A percentile compares a stretch with the other conserved stretches of the same genome.
Conservation (phyloP, 2,329 filamentous ascomycete genomes). For the Aspergillus fumigatus region DNA sequence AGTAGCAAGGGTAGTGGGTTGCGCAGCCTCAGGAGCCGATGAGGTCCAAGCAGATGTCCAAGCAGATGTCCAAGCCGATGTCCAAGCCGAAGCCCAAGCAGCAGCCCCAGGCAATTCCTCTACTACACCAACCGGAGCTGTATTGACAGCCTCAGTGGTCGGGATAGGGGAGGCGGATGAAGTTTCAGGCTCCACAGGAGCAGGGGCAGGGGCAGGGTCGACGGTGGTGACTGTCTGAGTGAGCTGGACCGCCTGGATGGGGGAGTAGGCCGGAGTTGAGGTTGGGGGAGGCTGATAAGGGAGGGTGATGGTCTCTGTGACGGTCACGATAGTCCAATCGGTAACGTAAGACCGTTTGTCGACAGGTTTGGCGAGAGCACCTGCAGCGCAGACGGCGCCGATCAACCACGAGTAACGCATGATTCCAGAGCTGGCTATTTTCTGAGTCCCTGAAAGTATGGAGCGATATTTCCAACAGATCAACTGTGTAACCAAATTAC, state of each 20-base stretch:
- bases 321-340: constrained; percentile 33
- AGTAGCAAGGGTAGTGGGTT: constrained; percentile 12
- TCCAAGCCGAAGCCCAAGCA: constrained; percentile 5
- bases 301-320: constrained; percentile 33
- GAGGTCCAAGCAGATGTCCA: constrained; percentile 5
- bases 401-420: constrained; percentile 35
- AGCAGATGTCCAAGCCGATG: constrained; percentile 9
- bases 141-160: not conserved
- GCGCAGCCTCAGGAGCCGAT: not conserved
- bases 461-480: constrained; percentile 22
- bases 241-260: constrained; percentile 3
- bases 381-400: constrained; percentile 33
- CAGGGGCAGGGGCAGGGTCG: not conserved
- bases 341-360: constrained; percentile 34
- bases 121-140: not conserved
- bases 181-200: not conserved
- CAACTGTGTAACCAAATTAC: constrained; percentile 26
- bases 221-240: constrained; percentile 1
- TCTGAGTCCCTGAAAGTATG: constrained; percentile 6
- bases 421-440: constrained; percentile 5
- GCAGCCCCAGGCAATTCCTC: not conserved
- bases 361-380: constrained; percentile 29
- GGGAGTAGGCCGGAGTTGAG: constrained; percentile 2
- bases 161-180: not conserved
- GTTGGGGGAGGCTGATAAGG: constrained; percentile 11